Conservation (phyloP, 2,329 filamentous ascomycete species). For the Curvularia eragrostidis region DNA sequence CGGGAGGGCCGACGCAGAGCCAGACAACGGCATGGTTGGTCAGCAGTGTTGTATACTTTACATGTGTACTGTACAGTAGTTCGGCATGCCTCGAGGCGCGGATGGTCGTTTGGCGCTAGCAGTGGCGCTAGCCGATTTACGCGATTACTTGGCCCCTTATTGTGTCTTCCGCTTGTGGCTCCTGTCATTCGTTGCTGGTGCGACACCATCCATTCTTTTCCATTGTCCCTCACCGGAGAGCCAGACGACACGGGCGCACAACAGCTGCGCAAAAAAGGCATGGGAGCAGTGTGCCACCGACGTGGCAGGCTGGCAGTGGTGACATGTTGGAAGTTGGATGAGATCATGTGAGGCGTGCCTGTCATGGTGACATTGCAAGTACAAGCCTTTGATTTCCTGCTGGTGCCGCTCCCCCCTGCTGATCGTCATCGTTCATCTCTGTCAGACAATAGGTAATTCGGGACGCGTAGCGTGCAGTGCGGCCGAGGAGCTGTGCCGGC, state of each 20-base stretch:
- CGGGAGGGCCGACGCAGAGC: constrained; percentile 33
- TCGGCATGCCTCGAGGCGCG: constrained; percentile 10
- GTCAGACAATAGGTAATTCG: constrained; percentile 1
- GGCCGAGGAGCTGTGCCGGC: constrained; percentile 8
- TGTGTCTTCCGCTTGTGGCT: constrained; percentile 1
- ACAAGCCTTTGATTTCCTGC: constrained; percentile 3
- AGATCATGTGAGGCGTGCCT: constrained; percentile 3
- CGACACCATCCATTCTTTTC: constrained; percentile 8
- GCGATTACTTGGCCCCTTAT: constrained; percentile 9
- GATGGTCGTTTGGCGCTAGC: constrained; percentile 17
- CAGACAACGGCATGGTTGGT: constrained; percentile 35
- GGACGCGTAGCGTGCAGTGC: constrained; percentile 7
- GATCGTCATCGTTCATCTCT: constrained; percentile 6
- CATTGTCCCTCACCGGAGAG: constrained; percentile 1
- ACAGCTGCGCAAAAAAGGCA: neutral
- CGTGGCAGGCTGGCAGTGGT: constrained; percentile 20
- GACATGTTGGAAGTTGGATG: neutral
- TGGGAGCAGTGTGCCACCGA: constrained; percentile 12
- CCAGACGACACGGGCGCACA: constrained; percentile 28
- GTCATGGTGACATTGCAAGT: constrained; percentile 7
- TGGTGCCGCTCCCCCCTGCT: constrained; percentile 9
- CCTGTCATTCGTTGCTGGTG: constrained; percentile 2
- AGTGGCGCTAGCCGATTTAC: constrained; percentile 22
- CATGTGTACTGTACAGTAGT: neutral
- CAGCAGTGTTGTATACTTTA: constrained; percentile 11